A percentile compares a stretch with the other conserved stretches of the same genome.
Conservation (phyloP, 1,284 basidiomycete species). For the Golubevia sp. region DNA sequence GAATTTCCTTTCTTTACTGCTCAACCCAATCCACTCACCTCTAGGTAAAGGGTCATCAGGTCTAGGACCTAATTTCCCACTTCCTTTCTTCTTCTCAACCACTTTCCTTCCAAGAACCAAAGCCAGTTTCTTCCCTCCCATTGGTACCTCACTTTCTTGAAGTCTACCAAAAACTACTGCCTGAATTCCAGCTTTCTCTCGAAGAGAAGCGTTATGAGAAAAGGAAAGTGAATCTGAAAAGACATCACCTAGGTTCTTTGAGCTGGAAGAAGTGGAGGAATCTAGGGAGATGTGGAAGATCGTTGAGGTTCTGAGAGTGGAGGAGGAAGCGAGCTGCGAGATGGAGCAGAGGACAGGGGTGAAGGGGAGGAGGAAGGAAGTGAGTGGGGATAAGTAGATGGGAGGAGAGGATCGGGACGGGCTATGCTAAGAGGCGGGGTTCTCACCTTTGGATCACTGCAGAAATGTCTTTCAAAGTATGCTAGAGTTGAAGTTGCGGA, state of each 20-base stretch:
- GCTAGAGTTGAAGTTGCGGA: slow-evolving; percentile 23
- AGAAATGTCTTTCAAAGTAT: slow-evolving; percentile 45
- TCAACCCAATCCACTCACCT: too few relatives aligned
- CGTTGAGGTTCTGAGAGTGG: too few relatives aligned
- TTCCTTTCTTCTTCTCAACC: neutral
- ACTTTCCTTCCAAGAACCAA: neutral
- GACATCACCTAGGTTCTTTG: neutral
- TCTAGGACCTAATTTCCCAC: neutral
- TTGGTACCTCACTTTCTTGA: neutral
- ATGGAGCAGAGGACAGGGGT: neutral
- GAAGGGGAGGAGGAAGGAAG: neutral
- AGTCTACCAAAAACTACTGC: neutral
- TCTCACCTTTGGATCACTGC: slow-evolving; percentile 22
- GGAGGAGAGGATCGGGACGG: neutral
- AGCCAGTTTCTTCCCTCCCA: neutral
- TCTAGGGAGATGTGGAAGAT: too few relatives aligned
- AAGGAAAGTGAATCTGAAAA: neutral
- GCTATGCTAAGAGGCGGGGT: neutral
- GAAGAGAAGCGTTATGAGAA: neutral
- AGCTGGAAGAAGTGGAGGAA: neutral
- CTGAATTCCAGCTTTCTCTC: neutral
- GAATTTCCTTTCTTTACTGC: too few relatives aligned
- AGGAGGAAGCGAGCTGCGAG: neutral
- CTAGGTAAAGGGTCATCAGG: neutral
- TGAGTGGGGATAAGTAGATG: neutral